Evolutionary conservation across 495 filamentous ascomycete species (phyloP).

Genomic region (Lophium mytilinum): DNA sequence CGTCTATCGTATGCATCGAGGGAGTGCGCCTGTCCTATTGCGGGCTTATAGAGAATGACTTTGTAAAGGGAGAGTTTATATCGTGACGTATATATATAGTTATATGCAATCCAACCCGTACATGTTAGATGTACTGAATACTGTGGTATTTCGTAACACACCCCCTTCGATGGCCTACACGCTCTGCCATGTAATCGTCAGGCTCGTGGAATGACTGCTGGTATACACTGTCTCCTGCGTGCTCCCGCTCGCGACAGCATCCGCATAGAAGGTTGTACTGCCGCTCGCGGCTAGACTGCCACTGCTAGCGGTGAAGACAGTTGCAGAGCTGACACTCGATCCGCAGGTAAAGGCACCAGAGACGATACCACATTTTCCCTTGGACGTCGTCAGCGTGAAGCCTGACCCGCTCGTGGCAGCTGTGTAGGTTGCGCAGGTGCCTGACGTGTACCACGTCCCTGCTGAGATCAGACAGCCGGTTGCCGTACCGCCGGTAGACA

Average conservation of each 20-base stretch:
- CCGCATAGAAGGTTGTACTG: slow-evolving; percentile 25
- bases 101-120: too few species aligned
- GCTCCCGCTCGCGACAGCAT: slow-evolving; percentile 25
- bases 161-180: not conserved
- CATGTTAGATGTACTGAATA: too few species aligned
- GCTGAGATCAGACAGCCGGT: slow-evolving; percentile 63
- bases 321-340: slow-evolving; percentile 16
- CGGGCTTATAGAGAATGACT: too few species aligned
- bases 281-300: slow-evolving; percentile 22
- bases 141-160: too few species aligned
- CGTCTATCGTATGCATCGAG: too few species aligned
- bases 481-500: slow-evolving; percentile 41
- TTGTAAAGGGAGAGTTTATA: too few species aligned
- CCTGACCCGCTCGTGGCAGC: slow-evolving; percentile 26
- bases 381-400: slow-evolving; percentile 30
- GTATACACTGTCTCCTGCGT: slow-evolving; percentile 26
- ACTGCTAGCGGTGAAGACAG: slow-evolving; percentile 21
- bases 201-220: not conserved
- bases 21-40: too few species aligned
- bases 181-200: slow-evolving; percentile 17
- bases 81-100: too few species aligned
- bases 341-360: slow-evolving; percentile 28
- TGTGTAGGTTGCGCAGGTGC: slow-evolving; percentile 63
- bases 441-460: slow-evolving; percentile 60
- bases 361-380: slow-evolving; percentile 29